phyloP scores from a whole-genome alignment of 352 stramenopile species.

The Phytopythium delawarense region DNA sequence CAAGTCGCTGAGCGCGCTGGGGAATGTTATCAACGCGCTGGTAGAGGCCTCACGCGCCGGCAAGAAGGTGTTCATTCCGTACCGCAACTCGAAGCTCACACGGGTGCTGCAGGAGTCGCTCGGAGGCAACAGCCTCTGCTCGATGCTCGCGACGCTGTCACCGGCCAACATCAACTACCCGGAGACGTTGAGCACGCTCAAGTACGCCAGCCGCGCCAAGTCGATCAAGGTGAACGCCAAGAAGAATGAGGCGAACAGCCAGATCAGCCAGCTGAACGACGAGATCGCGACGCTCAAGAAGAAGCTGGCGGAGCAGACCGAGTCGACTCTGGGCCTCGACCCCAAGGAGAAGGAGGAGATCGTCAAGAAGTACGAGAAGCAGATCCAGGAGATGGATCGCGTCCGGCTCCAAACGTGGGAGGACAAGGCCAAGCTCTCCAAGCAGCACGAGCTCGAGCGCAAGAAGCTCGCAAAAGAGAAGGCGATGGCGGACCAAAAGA shows the following conservation, averaged over 20 bases:
- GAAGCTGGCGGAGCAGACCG: constrained; percentile 77
- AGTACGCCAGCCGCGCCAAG: constrained; percentile 94
- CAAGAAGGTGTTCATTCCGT: constrained; percentile 91
- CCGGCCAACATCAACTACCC: constrained; percentile 94
- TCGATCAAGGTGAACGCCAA: constrained; percentile 93
- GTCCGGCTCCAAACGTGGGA: constrained; percentile 86
- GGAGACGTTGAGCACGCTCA: constrained; percentile 94
- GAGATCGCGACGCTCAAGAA: constrained; percentile 88
- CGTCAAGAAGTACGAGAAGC: constrained; percentile 80
- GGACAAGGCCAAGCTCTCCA: constrained; percentile 81
- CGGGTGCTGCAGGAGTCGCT: constrained; percentile 91
- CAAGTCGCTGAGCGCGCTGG: constrained; percentile 89
- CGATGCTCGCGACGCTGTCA: constrained; percentile 94
- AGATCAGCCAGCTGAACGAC: constrained; percentile 89
- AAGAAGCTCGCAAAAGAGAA: constrained; percentile 79
- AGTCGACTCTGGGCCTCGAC: constrained; percentile 55
- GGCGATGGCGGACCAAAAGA: constrained; percentile 71
- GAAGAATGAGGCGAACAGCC: constrained; percentile 90
- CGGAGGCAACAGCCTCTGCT: constrained; percentile 92
- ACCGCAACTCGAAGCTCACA: constrained; percentile 94
- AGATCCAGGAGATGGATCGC: constrained; percentile 89
- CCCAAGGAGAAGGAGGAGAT: constrained; percentile 88
- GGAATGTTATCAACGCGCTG: constrained; percentile 93
- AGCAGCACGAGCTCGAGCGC: constrained; percentile 83
- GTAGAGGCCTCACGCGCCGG: constrained; percentile 73